Percentiles rank a stretch among this genome's conserved stretches.
Conservation (phyloP, 1,284 basidiomycete genomes). For the Omphalotus olearius region DNA sequence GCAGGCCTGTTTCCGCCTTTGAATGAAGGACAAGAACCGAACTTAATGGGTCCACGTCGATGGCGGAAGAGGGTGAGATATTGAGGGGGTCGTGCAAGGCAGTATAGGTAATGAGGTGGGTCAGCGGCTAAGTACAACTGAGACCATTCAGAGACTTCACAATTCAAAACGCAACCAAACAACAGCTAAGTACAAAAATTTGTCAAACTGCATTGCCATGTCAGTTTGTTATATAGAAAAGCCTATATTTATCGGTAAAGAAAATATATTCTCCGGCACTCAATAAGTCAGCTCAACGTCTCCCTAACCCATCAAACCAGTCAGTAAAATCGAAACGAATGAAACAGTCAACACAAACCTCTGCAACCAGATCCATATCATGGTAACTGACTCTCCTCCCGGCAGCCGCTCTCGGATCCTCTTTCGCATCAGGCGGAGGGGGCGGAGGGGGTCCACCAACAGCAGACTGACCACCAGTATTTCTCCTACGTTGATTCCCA, state of each 20-base stretch:
- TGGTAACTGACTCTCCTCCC: conserved; percentile 82
- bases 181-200: not conserved
- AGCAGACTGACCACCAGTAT: conserved; percentile 24
- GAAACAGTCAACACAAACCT: conserved; percentile 36
- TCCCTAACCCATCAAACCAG: conserved; percentile 34
- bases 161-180: conserved; percentile 7
- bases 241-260: conserved; percentile 3
- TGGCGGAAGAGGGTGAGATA: not conserved
- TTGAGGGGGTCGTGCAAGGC: not conserved
- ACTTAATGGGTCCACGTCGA: not conserved
- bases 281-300: conserved; percentile 78
- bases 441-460: conserved; percentile 56
- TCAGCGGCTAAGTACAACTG: conserved; percentile 2
- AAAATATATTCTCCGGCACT: conserved; percentile 17
- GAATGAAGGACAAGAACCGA: not conserved
- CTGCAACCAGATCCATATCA: conserved; percentile 84
- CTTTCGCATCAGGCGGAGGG: conserved; percentile 80
- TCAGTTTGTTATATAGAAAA: not conserved
- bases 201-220: not conserved
- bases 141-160: not conserved
- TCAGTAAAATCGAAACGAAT: conserved; percentile 10
- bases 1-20: not conserved
- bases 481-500: conserved; percentile 23
- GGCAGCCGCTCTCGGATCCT: conserved; percentile 80
- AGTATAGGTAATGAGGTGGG: not conserved